Evolutionary conservation across 768 basidiomycete genomes (phyloP), one percentile per base, ranked within the genome.

Genomic region (Crassisporium funariophilum): DNA sequence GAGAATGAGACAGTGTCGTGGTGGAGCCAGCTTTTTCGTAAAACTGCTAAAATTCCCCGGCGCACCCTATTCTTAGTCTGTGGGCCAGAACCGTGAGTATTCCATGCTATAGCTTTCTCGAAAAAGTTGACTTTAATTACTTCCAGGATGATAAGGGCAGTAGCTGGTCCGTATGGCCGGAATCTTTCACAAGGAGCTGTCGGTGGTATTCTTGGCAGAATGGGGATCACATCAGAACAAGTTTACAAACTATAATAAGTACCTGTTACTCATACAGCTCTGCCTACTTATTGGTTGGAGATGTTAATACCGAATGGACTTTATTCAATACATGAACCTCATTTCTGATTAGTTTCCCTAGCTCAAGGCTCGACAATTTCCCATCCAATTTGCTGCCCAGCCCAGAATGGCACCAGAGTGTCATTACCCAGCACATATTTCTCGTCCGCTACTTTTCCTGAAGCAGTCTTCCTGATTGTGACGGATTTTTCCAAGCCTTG

Each of bases 371-470:
- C 59, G 12, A 60, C 65, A 50, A 85, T 74, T 61, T 79, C 75
- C 94, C 95, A 98, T 7, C 72, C 72, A 24, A 98, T 67, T 52
- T 78, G 72, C 67, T 83, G 88, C 10, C 92, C 95, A 7, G 86
- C 82, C 88, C 90, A 89, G 70, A 98, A 95, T 6, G 95, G 91
- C 33, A 88, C 77, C 1, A 95, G 77, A 20, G 58, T 74, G 21
- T 81, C 77, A 16, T 72, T 70, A 12, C 70, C 76, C 36, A 71
- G 57, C 24, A 62, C 59, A 65, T 79, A 88, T n/a, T 58, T 61
- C 31, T 74, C 74, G 25, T 75, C 75, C 5, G 88, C 72, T 5
- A 64, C 49, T 1, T 59, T 67, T 44, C 67, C 67, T 2, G 61
- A 55, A 8, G 61, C 52, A 11, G 72, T 67, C 53, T 68, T 76